A percentile compares a stretch with the other conserved stretches of the same genome.
These are phyloP conservation scores for Colletotrichum graminicola DNA, from an alignment of 2,329 filamentous ascomycete species.

Conservation along the genomic window DNA sequence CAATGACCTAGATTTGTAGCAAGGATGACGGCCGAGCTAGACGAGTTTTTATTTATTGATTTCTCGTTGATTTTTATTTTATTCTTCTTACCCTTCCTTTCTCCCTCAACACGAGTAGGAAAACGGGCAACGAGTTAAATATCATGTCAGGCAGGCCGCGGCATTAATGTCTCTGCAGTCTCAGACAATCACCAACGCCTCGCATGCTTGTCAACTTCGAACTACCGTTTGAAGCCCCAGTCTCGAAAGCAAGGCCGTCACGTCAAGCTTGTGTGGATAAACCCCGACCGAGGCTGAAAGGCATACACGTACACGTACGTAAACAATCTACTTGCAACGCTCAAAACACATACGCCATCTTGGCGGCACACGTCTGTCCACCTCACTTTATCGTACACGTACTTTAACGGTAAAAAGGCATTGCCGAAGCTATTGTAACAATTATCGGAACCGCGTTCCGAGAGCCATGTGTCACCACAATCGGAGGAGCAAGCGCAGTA, in stretches of 20 bases:
- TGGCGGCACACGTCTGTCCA: background rate
- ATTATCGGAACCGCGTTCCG: background rate
- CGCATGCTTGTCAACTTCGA: background rate
- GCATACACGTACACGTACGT: background rate
- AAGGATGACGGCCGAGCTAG: conserved; percentile 26
- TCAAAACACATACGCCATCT: background rate
- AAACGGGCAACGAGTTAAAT: background rate
- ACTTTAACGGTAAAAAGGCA: no score
- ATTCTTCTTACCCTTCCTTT: background rate
- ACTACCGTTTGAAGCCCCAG: background rate
- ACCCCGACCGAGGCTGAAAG: background rate
- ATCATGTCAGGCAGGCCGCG: background rate
- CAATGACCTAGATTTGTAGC: conserved; percentile 8
- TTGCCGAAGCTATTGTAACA: no score
- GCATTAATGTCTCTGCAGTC: background rate
- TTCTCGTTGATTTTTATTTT: background rate
- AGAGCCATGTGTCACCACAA: conserved; percentile 4
- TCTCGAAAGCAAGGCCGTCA: background rate
- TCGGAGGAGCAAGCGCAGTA: background rate
- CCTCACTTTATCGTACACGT: background rate
- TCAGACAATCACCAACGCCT: background rate
- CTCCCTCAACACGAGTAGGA: background rate
- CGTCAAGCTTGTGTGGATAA: conserved; percentile 4
- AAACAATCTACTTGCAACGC: background rate
- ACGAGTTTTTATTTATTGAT: background rate